A percentile compares a stretch with the other conserved stretches of the same genome.
These are phyloP conservation scores for Globisporangium apiculatum DNA, from an alignment of 352 stramenopile genomes.

Conservation along the genomic window DNA sequence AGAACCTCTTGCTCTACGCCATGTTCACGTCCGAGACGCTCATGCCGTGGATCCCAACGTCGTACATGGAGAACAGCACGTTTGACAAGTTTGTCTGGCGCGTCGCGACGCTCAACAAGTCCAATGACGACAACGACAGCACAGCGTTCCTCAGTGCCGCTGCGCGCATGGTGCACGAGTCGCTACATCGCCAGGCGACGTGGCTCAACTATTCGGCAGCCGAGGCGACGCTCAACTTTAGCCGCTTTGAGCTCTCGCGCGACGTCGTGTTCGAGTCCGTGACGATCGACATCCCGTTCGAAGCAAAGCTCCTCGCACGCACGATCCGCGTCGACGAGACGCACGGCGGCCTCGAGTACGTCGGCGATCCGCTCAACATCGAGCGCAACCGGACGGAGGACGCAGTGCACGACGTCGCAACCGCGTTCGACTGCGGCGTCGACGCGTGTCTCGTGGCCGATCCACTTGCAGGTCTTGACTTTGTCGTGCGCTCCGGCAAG, in stretches of 20 bases:
- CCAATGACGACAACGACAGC: background rate
- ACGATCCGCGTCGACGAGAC: slow-evolving; percentile 8
- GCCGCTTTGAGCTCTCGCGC: slow-evolving; percentile 17
- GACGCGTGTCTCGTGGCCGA: slow-evolving; percentile 25
- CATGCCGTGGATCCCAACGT: slow-evolving; percentile 8
- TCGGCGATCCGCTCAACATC: slow-evolving; percentile 1
- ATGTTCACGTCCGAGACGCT: slow-evolving; percentile 19
- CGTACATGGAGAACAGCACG: slow-evolving; percentile 10
- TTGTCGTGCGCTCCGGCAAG: background rate
- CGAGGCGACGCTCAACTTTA: slow-evolving; percentile 21
- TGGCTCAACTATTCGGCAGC: slow-evolving; percentile 11
- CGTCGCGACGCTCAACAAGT: background rate
- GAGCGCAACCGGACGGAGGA: background rate
- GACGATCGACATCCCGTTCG: slow-evolving; percentile 34
- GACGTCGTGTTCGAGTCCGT: slow-evolving; percentile 31
- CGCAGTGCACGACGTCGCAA: slow-evolving; percentile 11
- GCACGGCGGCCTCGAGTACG: slow-evolving; percentile 6
- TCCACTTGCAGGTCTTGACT: slow-evolving; percentile 8
- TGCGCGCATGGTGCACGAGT: slow-evolving; percentile 10
- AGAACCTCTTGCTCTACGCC: slow-evolving; percentile 25
- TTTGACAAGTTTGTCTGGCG: slow-evolving; percentile 12
- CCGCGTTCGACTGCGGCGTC: slow-evolving; percentile 16
- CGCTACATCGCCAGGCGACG: slow-evolving; percentile 4
- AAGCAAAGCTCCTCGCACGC: slow-evolving; percentile 11
- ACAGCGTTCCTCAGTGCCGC: slow-evolving; percentile 8